A percentile compares a stretch with the other conserved stretches of the same genome.
These are phyloP conservation scores for Triticum turgidum DNA, from an alignment of 176 grass and related monocot species.

Conservation along the genomic window DNA sequence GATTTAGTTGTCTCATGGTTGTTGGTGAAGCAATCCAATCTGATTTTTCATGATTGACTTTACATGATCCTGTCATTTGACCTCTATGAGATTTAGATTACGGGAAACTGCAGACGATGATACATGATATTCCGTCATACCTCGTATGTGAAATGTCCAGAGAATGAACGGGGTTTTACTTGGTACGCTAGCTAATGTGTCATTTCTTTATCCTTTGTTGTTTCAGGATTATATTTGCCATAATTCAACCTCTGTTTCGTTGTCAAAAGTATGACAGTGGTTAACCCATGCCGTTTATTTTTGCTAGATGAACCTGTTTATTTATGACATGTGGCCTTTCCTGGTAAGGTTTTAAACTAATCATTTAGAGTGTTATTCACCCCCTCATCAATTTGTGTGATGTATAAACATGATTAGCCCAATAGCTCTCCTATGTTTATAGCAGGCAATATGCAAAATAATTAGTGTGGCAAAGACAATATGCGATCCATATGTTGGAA, in stretches of 20 bases:
- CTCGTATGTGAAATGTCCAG: conserved; percentile 62
- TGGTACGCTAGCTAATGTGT: neutral
- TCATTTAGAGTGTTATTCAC: conserved; percentile 9
- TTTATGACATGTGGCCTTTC: conserved; percentile 79
- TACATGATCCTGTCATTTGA: conserved; percentile 67
- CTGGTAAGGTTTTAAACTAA: conserved; percentile 69
- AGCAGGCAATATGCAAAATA: conserved; percentile 79
- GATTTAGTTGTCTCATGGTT: no score
- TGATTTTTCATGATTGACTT: conserved; percentile 11
- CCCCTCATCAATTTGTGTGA: neutral
- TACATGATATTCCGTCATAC: conserved; percentile 82
- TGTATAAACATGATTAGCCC: neutral
- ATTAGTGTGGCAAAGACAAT: conserved; percentile 60
- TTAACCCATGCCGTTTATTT: neutral
- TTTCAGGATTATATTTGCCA: neutral
- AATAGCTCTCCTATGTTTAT: neutral
- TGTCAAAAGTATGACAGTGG: neutral
- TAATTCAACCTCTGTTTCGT: neutral
- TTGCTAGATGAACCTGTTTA: conserved; percentile 89
- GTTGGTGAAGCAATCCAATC: neutral
- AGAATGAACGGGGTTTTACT: conserved; percentile 64
- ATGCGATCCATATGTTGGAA: conserved; percentile 80
- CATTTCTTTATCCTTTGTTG: neutral
- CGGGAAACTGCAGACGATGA: conserved; percentile 40
- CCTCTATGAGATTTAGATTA: conserved; percentile 63